Conservation (phyloP, 164 flowering plant genomes). For the Liriodendron chinense region DNA sequence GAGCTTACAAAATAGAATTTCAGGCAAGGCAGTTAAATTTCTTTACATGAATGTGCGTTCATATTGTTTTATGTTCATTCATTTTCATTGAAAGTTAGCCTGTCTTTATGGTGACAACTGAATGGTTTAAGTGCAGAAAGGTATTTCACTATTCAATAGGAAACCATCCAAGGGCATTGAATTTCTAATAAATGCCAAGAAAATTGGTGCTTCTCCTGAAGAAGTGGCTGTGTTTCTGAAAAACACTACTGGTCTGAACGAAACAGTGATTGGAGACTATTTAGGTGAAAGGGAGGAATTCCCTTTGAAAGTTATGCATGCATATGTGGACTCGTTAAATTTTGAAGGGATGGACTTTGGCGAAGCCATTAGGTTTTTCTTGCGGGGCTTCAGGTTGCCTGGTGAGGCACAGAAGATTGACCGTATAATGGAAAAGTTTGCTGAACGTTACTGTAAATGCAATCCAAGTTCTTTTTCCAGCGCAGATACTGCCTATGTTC, state of each 20-base stretch:
- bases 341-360: constrained; percentile 87
- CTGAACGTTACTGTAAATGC: constrained; percentile 98
- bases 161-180: constrained; percentile 97
- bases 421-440: constrained; percentile 99
- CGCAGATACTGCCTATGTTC: constrained; percentile 99
- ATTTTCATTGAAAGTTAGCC: background rate
- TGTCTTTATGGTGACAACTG: constrained; percentile 20
- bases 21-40: constrained; percentile 46
- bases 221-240: constrained; percentile 77
- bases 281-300: constrained; percentile 98
- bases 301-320: constrained; percentile 93
- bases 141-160: constrained; percentile 79
- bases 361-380: constrained; percentile 88
- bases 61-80: background rate
- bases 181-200: constrained; percentile 74
- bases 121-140: constrained; percentile 73
- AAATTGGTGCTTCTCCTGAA: constrained; percentile 82
- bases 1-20: constrained; percentile 85
- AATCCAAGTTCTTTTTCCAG: constrained; percentile 82
- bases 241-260: constrained; percentile 71
- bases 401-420: constrained; percentile 99
- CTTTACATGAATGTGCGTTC: background rate
- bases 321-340: constrained; percentile 93
- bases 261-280: constrained; percentile 91
- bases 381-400: constrained; percentile 91